Base-by-base conservation (phyloP, 306 rosid species). In the Astragalus glycyphyllos region DNA sequence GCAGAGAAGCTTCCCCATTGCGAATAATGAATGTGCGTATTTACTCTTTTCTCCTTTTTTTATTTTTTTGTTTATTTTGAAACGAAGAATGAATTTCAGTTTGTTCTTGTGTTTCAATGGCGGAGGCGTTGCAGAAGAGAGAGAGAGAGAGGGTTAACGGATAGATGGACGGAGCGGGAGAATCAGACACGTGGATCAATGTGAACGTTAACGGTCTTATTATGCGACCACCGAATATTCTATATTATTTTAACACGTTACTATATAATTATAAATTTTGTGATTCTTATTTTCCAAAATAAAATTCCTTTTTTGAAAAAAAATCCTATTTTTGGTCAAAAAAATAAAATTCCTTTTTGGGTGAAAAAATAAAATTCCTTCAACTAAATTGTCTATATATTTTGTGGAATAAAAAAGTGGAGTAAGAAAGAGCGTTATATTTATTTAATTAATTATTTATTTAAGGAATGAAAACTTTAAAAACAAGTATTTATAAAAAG, bases 1-100 rank as follows among this genome's bases (percentile, higher is more conserved):
- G 53, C 92, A 94, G 0, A 94, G 82, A 6, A 94, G 80, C 57
- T 94, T 94, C 49, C 98, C 98, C 98, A 94, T 90, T 85, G 42
- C 46, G n/a, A 68, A 29, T 7, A 65, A 57, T 16, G 64, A 78
- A 72, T 38, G 56, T 53, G 71, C n/a, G 45, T 45, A 15, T 7
- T 41, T 45, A 54, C 40, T 9, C 23, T 53, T 66, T 31, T 53
- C 20, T 53, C 71, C 10, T 17, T 48, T 41, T 17, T 8, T 2
- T 3, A 26, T 20, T 4, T 40, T 42, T 1, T 8, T 38, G 16
- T 23, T 17, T 66, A 44, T 54, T 54, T 53, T 15, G 49, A n/a
- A 8, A 47, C 11, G 6, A 61, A 5, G 4, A 48, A 61, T 16
- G 49, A 77, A 26, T 47, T 58, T 50, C 44, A 20, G 58, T 70